These are phyloP conservation scores for Medicago lupulina DNA, from an alignment of 306 rosid species.

Conservation along the genomic window DNA sequence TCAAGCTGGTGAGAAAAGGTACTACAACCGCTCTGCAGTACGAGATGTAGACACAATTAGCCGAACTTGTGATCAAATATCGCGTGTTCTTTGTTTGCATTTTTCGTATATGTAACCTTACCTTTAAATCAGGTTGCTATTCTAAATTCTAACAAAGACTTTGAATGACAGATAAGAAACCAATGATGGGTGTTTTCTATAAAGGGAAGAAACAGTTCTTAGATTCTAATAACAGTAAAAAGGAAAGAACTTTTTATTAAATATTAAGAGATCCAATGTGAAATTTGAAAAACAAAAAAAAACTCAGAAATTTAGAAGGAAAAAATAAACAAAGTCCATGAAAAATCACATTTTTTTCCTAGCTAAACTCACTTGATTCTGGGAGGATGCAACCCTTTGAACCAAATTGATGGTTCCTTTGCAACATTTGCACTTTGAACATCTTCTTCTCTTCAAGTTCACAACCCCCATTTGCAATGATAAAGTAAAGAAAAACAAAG, in stretches of 20 bases:
- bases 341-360: constrained; percentile 14
- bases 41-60: background rate
- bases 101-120: background rate
- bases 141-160: constrained; percentile 5
- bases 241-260: constrained; percentile 33
- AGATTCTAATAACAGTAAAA: constrained; percentile 47
- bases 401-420: constrained; percentile 34
- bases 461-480: constrained; percentile 50
- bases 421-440: constrained; percentile 51
- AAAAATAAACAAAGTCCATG: constrained; percentile 4
- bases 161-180: constrained; percentile 34
- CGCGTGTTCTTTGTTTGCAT: background rate
- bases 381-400: constrained; percentile 46
- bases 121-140: background rate
- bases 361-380: constrained; percentile 54
- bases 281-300: constrained; percentile 34
- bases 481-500: constrained; percentile 47
- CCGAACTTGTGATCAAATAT: background rate
- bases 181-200: constrained; percentile 30
- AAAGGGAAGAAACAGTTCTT: constrained; percentile 22
- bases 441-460: constrained; percentile 48
- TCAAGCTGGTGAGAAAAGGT: background rate
- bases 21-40: background rate
- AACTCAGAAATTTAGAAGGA: too few relatives aligned
- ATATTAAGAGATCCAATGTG: constrained; percentile 50